phyloP scores from a whole-genome alignment of 1,284 basidiomycete genomes.

The Grifola frondosa region DNA sequence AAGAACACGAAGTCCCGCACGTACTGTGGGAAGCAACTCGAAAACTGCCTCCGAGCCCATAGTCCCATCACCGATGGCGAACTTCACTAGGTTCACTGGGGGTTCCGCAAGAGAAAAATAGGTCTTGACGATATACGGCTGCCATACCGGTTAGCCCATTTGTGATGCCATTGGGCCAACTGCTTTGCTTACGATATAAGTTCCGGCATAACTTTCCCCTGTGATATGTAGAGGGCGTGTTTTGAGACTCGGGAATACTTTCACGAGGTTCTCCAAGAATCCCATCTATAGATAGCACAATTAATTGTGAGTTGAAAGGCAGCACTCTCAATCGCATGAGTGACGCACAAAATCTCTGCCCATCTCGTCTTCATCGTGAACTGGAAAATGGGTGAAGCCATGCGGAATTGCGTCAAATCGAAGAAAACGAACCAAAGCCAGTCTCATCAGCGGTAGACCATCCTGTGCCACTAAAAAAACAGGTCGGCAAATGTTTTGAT shows the following conservation, averaged over 20 bases:
- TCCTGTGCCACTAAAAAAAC: slow-evolving; percentile 48
- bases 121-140: slow-evolving; percentile 70
- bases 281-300: slow-evolving; percentile 19
- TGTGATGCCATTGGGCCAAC: no score
- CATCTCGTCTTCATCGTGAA: slow-evolving; percentile 65
- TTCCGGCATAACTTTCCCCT: slow-evolving; percentile 37
- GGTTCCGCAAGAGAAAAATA: slow-evolving; percentile 59
- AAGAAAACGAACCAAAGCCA: slow-evolving; percentile 13
- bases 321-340: background rate
- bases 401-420: background rate
- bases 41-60: slow-evolving; percentile 48
- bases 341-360: slow-evolving; percentile 63
- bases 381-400: slow-evolving; percentile 34
- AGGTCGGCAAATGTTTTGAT: background rate
- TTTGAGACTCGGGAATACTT: slow-evolving; percentile 33
- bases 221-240: slow-evolving; percentile 32
- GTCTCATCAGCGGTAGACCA: slow-evolving; percentile 63
- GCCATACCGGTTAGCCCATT: slow-evolving; percentile 3
- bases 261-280: slow-evolving; percentile 29
- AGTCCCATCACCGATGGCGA: slow-evolving; percentile 67
- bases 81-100: slow-evolving; percentile 60
- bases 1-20: slow-evolving; percentile 24
- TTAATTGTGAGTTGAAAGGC: background rate
- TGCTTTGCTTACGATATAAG: slow-evolving; percentile 43
- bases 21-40: slow-evolving; percentile 50